Conservation (phyloP, 305 asterid genomes). For the Fraxinus platypoda region DNA sequence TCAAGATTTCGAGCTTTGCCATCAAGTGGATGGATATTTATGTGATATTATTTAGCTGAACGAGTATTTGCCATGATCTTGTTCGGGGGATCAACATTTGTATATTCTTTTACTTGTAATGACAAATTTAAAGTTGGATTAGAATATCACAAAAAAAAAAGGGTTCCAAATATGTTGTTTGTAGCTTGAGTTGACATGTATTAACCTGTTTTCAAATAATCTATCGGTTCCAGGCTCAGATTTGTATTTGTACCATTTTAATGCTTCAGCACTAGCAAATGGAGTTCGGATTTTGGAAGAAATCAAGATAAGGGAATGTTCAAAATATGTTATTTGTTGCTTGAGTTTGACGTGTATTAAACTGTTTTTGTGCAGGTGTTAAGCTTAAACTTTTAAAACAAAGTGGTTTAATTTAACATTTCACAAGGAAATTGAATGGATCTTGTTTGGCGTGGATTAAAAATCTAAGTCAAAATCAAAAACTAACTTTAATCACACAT, state of each 20-base stretch:
- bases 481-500: neutral
- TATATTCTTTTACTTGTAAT: neutral
- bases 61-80: neutral
- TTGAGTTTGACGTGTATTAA: neutral
- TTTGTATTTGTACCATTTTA: neutral
- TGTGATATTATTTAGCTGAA: neutral
- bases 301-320: neutral
- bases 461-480: neutral
- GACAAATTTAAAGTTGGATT: neutral
- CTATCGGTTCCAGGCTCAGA: neutral
- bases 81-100: neutral
- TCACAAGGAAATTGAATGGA: neutral
- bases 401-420: too few relatives aligned
- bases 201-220: neutral
- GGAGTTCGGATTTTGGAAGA: neutral
- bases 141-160: neutral
- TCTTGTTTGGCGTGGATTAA: neutral
- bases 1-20: neutral
- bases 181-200: neutral
- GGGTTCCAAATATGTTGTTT: neutral
- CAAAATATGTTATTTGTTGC: neutral
- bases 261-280: neutral
- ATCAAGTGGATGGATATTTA: neutral
- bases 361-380: neutral
- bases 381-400: neutral